Evolutionary conservation across 305 asterid genomes (phyloP), one percentile per base, ranked within the genome.

Genomic region (Fraxinus sp.): DNA sequence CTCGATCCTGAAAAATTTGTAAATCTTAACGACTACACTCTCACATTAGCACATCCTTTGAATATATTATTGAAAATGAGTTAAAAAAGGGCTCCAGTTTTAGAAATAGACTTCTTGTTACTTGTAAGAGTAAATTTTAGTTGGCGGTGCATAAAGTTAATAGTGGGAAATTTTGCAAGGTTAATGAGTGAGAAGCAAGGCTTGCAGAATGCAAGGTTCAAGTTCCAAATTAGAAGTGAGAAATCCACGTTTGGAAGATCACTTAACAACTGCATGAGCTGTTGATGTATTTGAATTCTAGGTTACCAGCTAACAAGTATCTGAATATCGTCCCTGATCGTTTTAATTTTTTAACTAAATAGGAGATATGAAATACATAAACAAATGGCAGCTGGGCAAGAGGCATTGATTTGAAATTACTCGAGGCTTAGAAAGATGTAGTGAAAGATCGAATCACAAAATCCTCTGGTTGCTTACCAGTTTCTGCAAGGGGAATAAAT

Each of bases 41-140:
- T 68, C 39, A 30, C 39, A 68, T 26, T 68, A 68, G 74, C 37
- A 68, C 20, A 28, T 68, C 74, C 37, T 68, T 68, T 30, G 10
- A 64, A 68, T 68, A 68, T 68, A 68, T 68, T 32, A 68, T 30
- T 28, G 74, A 28, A 68, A 68, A 64, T 68, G 37, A 68, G 74
- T 28, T 30, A 68, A 13, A 28, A 68, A 66, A 26, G 7, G 32
- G 52, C 41, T 76, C 62, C 73, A 74, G 14, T 82, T 11, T 64
- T 37, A 37, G n/a, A 18, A 76, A 30, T 37, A 39, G 22, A 76
- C 37, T 30, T 37, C 74, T 22, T 10, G 13, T 76, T 52, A 41
- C 35, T 76, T n/a, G 59, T n/a, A 76, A 76, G 68, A 46, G 41
- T 76, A 46, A 22, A 49, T 14, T 76, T 20, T 26, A 22, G 74